Evolutionary conservation across 805 yeast genomes (phyloP).

Genomic region (Candida arabinofermentans): DNA sequence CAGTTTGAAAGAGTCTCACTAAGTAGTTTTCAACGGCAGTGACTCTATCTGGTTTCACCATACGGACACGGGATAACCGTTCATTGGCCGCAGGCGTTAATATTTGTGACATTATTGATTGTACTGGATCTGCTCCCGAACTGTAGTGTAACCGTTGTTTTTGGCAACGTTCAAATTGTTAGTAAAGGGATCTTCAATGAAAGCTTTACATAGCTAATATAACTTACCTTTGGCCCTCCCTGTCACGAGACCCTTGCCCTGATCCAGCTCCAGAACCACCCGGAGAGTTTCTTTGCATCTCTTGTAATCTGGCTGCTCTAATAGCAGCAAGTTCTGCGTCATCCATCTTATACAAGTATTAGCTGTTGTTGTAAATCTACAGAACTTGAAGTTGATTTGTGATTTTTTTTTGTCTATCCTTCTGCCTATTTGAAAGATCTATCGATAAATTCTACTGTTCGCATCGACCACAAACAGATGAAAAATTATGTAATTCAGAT

Average conservation of each 20-base stretch:
- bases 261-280: conserved; percentile 11
- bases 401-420: too few relatives aligned
- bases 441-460: too few relatives aligned
- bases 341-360: conserved; percentile 49
- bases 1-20: conserved; percentile 66
- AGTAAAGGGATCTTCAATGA: too few relatives aligned
- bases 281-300: conserved; percentile 60
- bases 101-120: conserved; percentile 55
- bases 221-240: conserved; percentile 17
- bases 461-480: too few relatives aligned
- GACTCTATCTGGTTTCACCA: conserved; percentile 91
- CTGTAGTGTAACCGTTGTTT: conserved; percentile 8
- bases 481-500: too few relatives aligned
- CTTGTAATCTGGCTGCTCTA: conserved; percentile 87
- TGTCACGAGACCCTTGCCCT: conserved; percentile 4
- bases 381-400: too few relatives aligned
- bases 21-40: conserved; percentile 80
- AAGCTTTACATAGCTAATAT: too few relatives aligned
- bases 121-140: conserved; percentile 13
- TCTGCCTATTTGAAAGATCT: too few relatives aligned
- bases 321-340: conserved; percentile 85
- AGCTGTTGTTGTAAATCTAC: too few relatives aligned
- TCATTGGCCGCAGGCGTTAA: conserved; percentile 84
- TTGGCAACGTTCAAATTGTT: too few relatives aligned
- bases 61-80: conserved; percentile 75